Evolutionary conservation across 2,329 filamentous ascomycete genomes (phyloP).

Genomic region (Botrytis cinerea): DNA sequence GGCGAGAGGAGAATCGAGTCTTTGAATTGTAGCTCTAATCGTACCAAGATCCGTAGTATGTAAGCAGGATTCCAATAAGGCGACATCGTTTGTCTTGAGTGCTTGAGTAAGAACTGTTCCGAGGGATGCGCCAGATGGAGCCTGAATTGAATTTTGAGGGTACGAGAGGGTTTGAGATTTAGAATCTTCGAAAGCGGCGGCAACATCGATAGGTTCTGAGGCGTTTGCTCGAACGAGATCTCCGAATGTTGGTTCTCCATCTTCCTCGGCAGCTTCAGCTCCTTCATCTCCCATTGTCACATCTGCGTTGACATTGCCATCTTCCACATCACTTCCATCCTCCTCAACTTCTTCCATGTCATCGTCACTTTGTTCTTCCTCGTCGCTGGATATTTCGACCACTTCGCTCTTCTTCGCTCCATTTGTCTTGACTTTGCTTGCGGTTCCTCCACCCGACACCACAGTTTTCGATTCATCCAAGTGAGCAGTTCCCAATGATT

Average conservation of each 20-base stretch:
- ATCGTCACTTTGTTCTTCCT: slow-evolving; percentile 45
- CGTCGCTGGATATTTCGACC: slow-evolving; percentile 61
- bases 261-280: slow-evolving; percentile 42
- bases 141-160: slow-evolving; percentile 34
- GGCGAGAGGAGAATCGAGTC: slow-evolving; percentile 82
- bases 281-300: slow-evolving; percentile 45
- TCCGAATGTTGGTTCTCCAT: slow-evolving; percentile 71
- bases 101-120: slow-evolving; percentile 92
- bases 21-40: slow-evolving; percentile 85
- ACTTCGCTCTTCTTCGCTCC: slow-evolving; percentile 35
- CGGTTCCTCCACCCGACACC: slow-evolving; percentile 46
- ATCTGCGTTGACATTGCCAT: slow-evolving; percentile 45
- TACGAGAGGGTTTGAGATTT: slow-evolving; percentile 31
- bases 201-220: slow-evolving; percentile 75
- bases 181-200: slow-evolving; percentile 55
- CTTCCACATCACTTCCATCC: slow-evolving; percentile 48
- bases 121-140: slow-evolving; percentile 74
- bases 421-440: slow-evolving; percentile 32
- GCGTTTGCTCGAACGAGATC: slow-evolving; percentile 74
- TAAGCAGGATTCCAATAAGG: slow-evolving; percentile 89
- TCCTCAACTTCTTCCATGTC: slow-evolving; percentile 50
- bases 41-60: slow-evolving; percentile 74
- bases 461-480: slow-evolving; percentile 61
- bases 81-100: slow-evolving; percentile 85
- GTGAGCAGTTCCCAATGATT: slow-evolving; percentile 50